These are phyloP conservation scores for Wickerhamiella nectarea DNA, from an alignment of 805 yeast genomes.

Conservation along the genomic window DNA sequence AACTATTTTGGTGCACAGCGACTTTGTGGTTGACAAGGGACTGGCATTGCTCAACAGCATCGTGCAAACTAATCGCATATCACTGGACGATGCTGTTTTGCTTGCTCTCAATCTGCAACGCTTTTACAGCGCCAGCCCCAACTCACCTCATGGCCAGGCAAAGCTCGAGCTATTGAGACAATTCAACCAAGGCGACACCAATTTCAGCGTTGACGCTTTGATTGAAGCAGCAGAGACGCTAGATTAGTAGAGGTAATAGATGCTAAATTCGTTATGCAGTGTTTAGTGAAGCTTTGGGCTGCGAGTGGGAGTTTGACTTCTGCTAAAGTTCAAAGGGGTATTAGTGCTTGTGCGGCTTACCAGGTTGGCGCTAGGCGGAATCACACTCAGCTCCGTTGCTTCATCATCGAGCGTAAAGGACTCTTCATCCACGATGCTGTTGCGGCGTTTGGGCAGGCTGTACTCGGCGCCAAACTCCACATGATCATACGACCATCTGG, in stretches of 20 bases:
- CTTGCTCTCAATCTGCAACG: constrained; percentile 33
- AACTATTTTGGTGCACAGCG: constrained; percentile 75
- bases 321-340: not conserved
- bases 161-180: constrained; percentile 46
- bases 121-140: constrained; percentile 40
- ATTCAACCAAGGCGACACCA: constrained; percentile 55
- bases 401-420: not conserved
- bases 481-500: constrained; percentile 32
- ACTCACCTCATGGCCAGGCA: constrained; percentile 27
- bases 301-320: not conserved
- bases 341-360: constrained; percentile 3
- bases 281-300: not conserved
- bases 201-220: constrained; percentile 55
- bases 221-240: constrained; percentile 61
- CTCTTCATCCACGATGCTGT: constrained; percentile 5
- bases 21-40: constrained; percentile 43
- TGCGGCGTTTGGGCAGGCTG: constrained; percentile 7
- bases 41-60: constrained; percentile 76
- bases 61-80: constrained; percentile 51
- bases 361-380: constrained; percentile 1
- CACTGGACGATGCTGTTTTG: constrained; percentile 63
- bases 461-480: constrained; percentile 23
- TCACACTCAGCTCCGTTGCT: not conserved
- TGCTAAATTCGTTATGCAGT: not conserved
- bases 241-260: constrained; percentile 28